Evolutionary conservation across 2,329 filamentous ascomycete species (phyloP), one percentile per base, ranked within the genome.

Genomic region (Colletotrichum sp.): DNA sequence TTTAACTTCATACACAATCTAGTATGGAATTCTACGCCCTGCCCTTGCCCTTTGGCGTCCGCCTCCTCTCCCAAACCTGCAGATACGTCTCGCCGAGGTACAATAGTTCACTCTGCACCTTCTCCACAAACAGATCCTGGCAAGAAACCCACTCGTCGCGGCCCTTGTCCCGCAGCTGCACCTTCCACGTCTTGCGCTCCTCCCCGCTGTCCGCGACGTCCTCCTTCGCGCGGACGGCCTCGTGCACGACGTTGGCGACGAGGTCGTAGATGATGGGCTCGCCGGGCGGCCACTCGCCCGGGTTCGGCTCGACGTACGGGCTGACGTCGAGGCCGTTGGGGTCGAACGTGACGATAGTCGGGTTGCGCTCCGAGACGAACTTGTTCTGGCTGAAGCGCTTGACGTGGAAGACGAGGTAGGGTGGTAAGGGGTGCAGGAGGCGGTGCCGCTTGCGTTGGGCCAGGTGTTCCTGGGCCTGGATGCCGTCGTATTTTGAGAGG

Each of bases 301-400:
- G 94, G 81, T 96, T 95, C 0, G 96, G 96, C 86, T 98, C 95
- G 15, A 98, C 95, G 81, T 97, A 98, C 0, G 96, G 96, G 7
- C 93, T 90, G 88, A 98, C 93, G 83, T 99, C 96, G 11, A 99
- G 91, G 57, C 93, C 82, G 76, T 93, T 91, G 6, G 95, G 94
- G 78, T 96, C 95, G 84, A 98, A 99, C 0, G 96, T 98, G 78
- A 99, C 97, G 81, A 99, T 99, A 12, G 97, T 99, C 1, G 96
- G 97, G 84, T 99, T 99, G 67, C 97, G 94, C 86, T 98, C 96
- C 3, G 94, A 92, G 25, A 99, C 95, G 82, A 99, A 99, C 84
- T 98, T 98, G 88, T 99, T 99, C 79, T 94, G 93, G 79, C 93
- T 95, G 89, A 99, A 99, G 80, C 97, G 95, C 87, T 98, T 98